A percentile compares a stretch with the other conserved stretches of the same genome.
These are phyloP conservation scores for Cercospora zeina DNA, from an alignment of 2,329 filamentous ascomycete species.

Conservation along the genomic window DNA sequence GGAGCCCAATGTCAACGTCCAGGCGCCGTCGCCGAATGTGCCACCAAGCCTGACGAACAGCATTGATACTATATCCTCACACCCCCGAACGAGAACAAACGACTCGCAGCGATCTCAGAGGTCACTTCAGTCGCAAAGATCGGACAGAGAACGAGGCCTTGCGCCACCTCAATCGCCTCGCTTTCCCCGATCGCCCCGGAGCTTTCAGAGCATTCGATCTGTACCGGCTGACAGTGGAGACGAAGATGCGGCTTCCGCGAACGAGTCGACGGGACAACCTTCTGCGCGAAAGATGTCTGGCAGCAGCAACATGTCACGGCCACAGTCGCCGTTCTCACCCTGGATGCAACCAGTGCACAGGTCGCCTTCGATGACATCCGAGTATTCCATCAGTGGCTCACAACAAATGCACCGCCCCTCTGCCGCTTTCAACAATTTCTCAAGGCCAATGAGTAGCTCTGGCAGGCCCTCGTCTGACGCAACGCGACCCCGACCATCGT, in stretches of 20 bases:
- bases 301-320: slow-evolving; percentile 63
- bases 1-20: slow-evolving; percentile 46
- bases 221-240: slow-evolving; percentile 57
- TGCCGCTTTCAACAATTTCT: slow-evolving; percentile 69
- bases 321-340: slow-evolving; percentile 65
- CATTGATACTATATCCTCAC: slow-evolving; percentile 41
- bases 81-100: slow-evolving; percentile 46
- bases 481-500: slow-evolving; percentile 39
- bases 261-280: slow-evolving; percentile 56
- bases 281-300: slow-evolving; percentile 79
- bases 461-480: slow-evolving; percentile 43
- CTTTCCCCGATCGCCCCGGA: slow-evolving; percentile 46
- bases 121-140: slow-evolving; percentile 27
- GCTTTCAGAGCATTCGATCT: slow-evolving; percentile 50
- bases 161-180: slow-evolving; percentile 41
- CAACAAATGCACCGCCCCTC: slow-evolving; percentile 26
- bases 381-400: slow-evolving; percentile 65
- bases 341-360: slow-evolving; percentile 63
- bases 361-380: slow-evolving; percentile 82
- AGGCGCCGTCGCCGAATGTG: slow-evolving; percentile 47
- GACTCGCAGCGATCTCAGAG: slow-evolving; percentile 38
- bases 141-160: slow-evolving; percentile 33
- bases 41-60: slow-evolving; percentile 42
- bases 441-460: slow-evolving; percentile 77
- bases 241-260: slow-evolving; percentile 62